Evolutionary conservation across 148 eudicot species (phyloP).

Genomic region (Chenopodium album): DNA sequence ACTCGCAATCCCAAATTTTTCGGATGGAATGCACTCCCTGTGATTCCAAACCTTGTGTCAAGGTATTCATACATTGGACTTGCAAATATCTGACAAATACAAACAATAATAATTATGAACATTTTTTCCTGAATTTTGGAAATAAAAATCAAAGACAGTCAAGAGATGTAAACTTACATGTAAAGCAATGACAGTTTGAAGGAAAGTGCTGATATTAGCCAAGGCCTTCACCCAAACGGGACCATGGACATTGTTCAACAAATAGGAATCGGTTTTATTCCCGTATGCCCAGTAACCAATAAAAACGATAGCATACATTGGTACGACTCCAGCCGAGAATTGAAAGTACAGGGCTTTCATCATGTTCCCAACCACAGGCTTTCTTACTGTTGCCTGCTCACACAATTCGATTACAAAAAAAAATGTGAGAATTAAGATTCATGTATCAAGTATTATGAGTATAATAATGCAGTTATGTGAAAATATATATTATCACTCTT

Average conservation of each 20-base stretch:
- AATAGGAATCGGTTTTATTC: constrained; percentile 48
- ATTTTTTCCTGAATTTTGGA: not conserved
- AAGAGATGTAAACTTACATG: constrained; percentile 47
- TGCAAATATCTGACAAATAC: constrained; percentile 71
- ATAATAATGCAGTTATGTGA: not conserved
- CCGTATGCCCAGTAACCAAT: constrained; percentile 98
- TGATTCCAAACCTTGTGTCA: constrained; percentile 72
- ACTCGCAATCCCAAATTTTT: constrained; percentile 58
- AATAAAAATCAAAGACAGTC: not conserved
- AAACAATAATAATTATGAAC: not conserved
- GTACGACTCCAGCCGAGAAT: constrained; percentile 74
- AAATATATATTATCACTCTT: not conserved
- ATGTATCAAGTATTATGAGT: not conserved
- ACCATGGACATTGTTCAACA: constrained; percentile 65
- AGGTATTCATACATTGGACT: constrained; percentile 95
- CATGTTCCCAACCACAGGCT: constrained; percentile 94
- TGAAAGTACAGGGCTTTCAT: constrained; percentile 93
- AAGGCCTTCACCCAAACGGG: constrained; percentile 75
- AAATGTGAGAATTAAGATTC: constrained; percentile 1
- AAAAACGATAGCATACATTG: constrained; percentile 74
- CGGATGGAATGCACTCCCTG: constrained; percentile 58
- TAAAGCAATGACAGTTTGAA: constrained; percentile 77
- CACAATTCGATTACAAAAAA: not conserved
- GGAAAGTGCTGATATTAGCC: constrained; percentile 68
- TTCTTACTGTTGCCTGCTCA: constrained; percentile 79